A percentile compares a stretch with the other conserved stretches of the same genome.
Evolutionary conservation across 2,329 filamentous ascomycete genomes (phyloP).

Genomic region (Aspergillus clavatus): DNA sequence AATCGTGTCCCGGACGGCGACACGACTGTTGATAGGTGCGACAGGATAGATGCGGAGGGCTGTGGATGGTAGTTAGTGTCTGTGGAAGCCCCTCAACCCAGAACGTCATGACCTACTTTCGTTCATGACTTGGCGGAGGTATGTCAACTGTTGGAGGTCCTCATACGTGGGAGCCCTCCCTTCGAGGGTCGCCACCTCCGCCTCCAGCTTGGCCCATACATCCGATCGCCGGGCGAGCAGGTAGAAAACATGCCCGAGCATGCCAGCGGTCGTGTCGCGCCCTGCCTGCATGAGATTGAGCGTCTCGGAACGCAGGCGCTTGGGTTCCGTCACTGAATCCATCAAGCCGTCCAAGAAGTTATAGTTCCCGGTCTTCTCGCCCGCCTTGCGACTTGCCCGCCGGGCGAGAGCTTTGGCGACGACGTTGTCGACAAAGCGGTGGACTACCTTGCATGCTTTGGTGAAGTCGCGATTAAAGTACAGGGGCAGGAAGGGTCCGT

Average conservation of each 20-base stretch:
- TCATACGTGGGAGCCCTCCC: slow-evolving; percentile 20
- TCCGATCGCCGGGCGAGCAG: slow-evolving; percentile 40
- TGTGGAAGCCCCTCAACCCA: too few species aligned
- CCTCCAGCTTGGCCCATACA: slow-evolving; percentile 34
- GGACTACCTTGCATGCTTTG: slow-evolving; percentile 34
- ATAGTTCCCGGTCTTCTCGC: slow-evolving; percentile 30
- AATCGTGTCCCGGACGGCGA: slow-evolving; percentile 34
- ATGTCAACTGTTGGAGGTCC: slow-evolving; percentile 21
- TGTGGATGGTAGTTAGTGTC: too few species aligned
- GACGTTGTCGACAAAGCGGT: slow-evolving; percentile 26
- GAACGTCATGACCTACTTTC: too few species aligned
- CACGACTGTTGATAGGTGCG: slow-evolving; percentile 40
- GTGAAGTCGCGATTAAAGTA: slow-evolving; percentile 18
- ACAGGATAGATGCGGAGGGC: slow-evolving; percentile 40
- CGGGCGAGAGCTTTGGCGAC: slow-evolving; percentile 37
- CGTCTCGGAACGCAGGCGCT: slow-evolving; percentile 42
- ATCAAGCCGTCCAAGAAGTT: slow-evolving; percentile 46
- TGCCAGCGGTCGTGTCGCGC: slow-evolving; percentile 48
- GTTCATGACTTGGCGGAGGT: slow-evolving; percentile 21
- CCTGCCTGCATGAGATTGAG: slow-evolving; percentile 49
- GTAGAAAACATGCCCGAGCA: slow-evolving; percentile 42
- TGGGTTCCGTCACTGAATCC: slow-evolving; percentile 40
- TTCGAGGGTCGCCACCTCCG: slow-evolving; percentile 21
- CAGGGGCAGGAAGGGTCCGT: slow-evolving; percentile 13
- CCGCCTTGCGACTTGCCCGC: slow-evolving; percentile 15